These are phyloP conservation scores for Borovskyia barvae DNA, from an alignment of 208 protist species.

Conservation along the genomic window DNA sequence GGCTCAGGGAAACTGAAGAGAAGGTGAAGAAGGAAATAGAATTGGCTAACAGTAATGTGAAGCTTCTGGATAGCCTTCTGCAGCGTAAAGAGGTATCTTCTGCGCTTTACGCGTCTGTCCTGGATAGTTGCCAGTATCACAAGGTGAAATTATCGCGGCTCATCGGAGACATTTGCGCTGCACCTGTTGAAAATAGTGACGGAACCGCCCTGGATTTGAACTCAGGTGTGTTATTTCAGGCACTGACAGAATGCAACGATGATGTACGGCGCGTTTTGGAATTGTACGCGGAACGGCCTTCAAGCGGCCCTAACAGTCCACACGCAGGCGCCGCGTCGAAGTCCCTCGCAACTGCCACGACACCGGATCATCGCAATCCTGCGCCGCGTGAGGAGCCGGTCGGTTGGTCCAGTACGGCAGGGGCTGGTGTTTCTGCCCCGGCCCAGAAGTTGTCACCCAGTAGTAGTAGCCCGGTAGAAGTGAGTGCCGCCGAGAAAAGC, in stretches of 20 bases:
- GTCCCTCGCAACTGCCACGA: neutral
- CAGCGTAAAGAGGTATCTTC: conserved; percentile 40
- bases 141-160: conserved; percentile 56
- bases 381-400: neutral
- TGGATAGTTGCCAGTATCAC: conserved; percentile 73
- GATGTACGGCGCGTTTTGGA: conserved; percentile 23
- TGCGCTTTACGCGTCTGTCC: conserved; percentile 51
- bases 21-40: conserved; percentile 39
- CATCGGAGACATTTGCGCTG: conserved; percentile 28
- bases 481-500: conserved; percentile 4
- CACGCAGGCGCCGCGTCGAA: neutral
- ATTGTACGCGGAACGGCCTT: conserved; percentile 1
- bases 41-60: conserved; percentile 46
- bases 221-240: conserved; percentile 17
- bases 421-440: too few relatives aligned
- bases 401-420: too few relatives aligned
- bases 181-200: conserved; percentile 23
- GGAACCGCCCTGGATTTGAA: conserved; percentile 34
- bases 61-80: conserved; percentile 52
- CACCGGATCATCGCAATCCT: neutral
- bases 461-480: conserved; percentile 10
- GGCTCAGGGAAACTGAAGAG: conserved; percentile 18
- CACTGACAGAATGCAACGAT: conserved; percentile 33
- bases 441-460: neutral
- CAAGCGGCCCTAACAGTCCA: conserved; percentile 9